Conservation (phyloP, 768 basidiomycete genomes). For the Russula compacta region DNA sequence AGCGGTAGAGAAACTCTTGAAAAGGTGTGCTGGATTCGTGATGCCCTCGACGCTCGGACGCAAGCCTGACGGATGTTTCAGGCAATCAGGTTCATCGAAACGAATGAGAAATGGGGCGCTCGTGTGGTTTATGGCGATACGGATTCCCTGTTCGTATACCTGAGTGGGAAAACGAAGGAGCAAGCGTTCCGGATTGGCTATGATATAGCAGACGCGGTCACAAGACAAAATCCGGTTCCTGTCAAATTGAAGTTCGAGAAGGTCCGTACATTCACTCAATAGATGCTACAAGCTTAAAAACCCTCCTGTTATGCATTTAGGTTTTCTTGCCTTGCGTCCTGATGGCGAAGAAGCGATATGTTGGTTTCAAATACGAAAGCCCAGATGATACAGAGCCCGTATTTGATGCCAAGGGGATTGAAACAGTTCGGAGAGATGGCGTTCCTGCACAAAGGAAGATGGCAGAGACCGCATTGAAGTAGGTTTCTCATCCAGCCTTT, state of each 20-base stretch:
- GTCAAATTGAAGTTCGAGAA: conserved; percentile 98
- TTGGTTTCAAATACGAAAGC: conserved; percentile 90
- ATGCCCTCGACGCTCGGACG: not conserved
- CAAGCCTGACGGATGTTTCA: conserved; percentile 25
- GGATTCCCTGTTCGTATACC: conserved; percentile 87
- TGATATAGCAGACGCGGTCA: conserved; percentile 85
- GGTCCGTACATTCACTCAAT: conserved; percentile 33
- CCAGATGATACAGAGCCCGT: conserved; percentile 67
- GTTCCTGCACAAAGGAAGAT: conserved; percentile 88
- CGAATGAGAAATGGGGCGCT: conserved; percentile 78
- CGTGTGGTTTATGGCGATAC: conserved; percentile 94
- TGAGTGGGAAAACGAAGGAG: conserved; percentile 86
- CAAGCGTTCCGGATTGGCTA: conserved; percentile 90
- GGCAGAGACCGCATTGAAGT: conserved; percentile 87
- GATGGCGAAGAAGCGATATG: conserved; percentile 98
- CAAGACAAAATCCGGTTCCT: conserved; percentile 78
- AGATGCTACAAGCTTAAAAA: not conserved
- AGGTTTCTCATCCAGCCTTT: not conserved
- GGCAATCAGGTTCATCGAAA: conserved; percentile 77
- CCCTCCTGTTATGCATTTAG: conserved; percentile 34
- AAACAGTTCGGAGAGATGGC: conserved; percentile 90
- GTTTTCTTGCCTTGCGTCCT: conserved; percentile 92
- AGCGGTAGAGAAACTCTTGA: conserved; percentile 92
- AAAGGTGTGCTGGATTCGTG: conserved; percentile 43
- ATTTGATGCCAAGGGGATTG: conserved; percentile 97